Evolutionary conservation across 2,329 filamentous ascomycete species (phyloP), one percentile per base, ranked within the genome.

Genomic region (Xylariaceae sp.): DNA sequence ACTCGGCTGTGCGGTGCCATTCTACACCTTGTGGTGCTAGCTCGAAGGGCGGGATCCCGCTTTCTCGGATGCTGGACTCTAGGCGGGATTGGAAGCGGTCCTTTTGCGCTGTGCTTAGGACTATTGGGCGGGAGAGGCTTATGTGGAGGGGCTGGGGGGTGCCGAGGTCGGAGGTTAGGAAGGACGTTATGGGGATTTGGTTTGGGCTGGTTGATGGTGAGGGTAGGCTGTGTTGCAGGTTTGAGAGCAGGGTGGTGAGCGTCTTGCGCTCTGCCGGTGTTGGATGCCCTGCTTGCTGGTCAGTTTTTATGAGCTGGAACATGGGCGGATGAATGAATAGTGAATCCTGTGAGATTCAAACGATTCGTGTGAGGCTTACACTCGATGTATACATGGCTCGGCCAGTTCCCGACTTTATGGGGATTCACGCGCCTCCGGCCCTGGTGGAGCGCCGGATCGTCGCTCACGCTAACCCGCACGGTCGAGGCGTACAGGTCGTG

Each of bases 341-440:
- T 2, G 2, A 19, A n/a, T 47, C 36, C 37, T 5, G 26, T 19
- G 29, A 15, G 13, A 10, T 9, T 34, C 32, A 10, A 13, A 12
- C 10, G 15, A 15, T 32, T 50, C 36, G 53, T 18, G 49, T 26
- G 40, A 53, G 52, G 75, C 84, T 72, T 78, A 95, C 94, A 99
- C 74, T 97, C 92, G 53, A 96, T 77, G 70, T 95, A 97, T 43
- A 97, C 69, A 71, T 97, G 92, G 32, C 86, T 90, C 1, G 92
- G 90, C 94, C 94, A 99, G 70, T 91, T 89, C 56, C 94, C 94
- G 55, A 85, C 82, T 22, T 92, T 77, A 71, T 99, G 94, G 21
- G 92, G 92, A 46, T 84, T 88, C 53, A 86, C 81, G 40, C 94
- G 83, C 67, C 86, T 89, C 43, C 92, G 85, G 50, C 94, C 94